Percentiles rank a stretch among this genome's conserved stretches.
Conservation (phyloP, 1,139 yeast genomes). For the Arxiozyma telluris region DNA sequence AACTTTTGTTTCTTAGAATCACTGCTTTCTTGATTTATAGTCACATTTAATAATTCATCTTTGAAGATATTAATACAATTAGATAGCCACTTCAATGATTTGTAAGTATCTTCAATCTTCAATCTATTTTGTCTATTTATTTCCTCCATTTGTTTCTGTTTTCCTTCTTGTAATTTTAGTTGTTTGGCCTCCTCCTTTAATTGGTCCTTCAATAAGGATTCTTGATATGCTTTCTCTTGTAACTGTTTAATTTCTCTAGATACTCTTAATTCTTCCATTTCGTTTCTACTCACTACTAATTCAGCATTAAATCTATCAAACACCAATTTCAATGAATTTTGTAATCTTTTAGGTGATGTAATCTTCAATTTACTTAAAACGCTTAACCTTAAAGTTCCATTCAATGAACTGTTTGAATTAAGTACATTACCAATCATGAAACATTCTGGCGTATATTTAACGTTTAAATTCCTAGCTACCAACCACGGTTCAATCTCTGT, state of each 20-base stretch:
- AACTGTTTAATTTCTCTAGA: slow-evolving; percentile 33
- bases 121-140: slow-evolving; percentile 5
- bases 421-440: slow-evolving; percentile 34
- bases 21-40: background rate
- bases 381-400: slow-evolving; percentile 30
- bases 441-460: slow-evolving; percentile 29
- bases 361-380: slow-evolving; percentile 26
- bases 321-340: slow-evolving; percentile 23
- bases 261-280: slow-evolving; percentile 29
- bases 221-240: slow-evolving; percentile 34
- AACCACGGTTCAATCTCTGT: slow-evolving; percentile 31
- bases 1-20: slow-evolving; percentile 10
- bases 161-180: slow-evolving; percentile 11
- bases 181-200: slow-evolving; percentile 19
- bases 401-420: slow-evolving; percentile 25
- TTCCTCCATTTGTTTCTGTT: slow-evolving; percentile 10
- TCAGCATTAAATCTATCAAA: slow-evolving; percentile 32
- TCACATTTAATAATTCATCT: slow-evolving; percentile 3
- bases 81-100: slow-evolving; percentile 19
- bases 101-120: slow-evolving; percentile 13
- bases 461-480: slow-evolving; percentile 25
- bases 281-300: slow-evolving; percentile 30
- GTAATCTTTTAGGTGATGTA: slow-evolving; percentile 24
- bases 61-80: slow-evolving; percentile 12
- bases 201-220: slow-evolving; percentile 31